These are phyloP conservation scores for Vigna hirtella DNA, from an alignment of 306 rosid species.

Conservation along the genomic window DNA sequence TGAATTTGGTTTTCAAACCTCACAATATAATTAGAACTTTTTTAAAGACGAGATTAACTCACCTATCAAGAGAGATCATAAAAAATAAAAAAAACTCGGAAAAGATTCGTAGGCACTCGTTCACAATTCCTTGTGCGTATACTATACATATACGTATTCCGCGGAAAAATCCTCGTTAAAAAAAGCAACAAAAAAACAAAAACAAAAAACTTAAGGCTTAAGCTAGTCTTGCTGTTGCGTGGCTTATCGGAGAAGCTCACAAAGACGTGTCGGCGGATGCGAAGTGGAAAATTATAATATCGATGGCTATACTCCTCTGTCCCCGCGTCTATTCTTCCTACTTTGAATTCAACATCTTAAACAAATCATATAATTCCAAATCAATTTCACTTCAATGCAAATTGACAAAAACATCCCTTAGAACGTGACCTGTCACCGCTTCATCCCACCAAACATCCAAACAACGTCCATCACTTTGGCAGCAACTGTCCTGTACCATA, in stretches of 20 bases:
- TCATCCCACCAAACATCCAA: background rate
- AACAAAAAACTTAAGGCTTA: slow-evolving; percentile 52
- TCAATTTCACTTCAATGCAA: background rate
- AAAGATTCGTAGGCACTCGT: background rate
- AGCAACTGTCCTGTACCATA: background rate
- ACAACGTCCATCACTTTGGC: background rate
- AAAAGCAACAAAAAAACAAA: background rate
- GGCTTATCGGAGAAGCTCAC: slow-evolving; percentile 62
- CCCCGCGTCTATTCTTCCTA: background rate
- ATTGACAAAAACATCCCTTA: slow-evolving; percentile 36
- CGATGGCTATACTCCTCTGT: slow-evolving; percentile 2
- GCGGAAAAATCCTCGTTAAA: background rate
- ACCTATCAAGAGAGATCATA: too few species aligned
- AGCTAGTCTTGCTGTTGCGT: slow-evolving; percentile 73
- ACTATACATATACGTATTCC: slow-evolving; percentile 8
- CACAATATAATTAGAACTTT: too few species aligned
- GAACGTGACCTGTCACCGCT: slow-evolving; percentile 23
- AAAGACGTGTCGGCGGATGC: slow-evolving; percentile 57
- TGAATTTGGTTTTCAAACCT: too few species aligned
- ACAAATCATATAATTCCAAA: slow-evolving; percentile 14
- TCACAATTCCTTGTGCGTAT: background rate
- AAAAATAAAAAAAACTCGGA: background rate
- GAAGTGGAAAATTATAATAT: slow-evolving; percentile 22
- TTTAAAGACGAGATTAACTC: too few species aligned
- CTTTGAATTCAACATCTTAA: background rate